These are phyloP conservation scores for Kodamaea restingae DNA, from an alignment of 805 yeast genomes.

Conservation along the genomic window DNA sequence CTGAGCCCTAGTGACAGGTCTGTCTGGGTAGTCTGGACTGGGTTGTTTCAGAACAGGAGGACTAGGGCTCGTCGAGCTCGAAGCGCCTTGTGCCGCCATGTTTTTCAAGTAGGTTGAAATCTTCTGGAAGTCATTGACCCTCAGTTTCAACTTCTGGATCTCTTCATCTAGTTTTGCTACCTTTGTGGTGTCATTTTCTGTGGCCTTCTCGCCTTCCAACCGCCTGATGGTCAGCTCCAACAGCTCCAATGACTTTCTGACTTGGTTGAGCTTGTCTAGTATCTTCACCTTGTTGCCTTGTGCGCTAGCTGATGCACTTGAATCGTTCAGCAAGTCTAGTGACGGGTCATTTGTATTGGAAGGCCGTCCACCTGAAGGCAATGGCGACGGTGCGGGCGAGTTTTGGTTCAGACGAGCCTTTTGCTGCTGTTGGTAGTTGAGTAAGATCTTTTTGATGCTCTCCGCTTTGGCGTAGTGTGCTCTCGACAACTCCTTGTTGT, in stretches of 20 bases:
- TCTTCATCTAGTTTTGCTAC: slow-evolving; percentile 9
- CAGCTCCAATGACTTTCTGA: slow-evolving; percentile 19
- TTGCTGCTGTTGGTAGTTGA: slow-evolving; percentile 24
- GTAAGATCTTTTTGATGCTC: slow-evolving; percentile 22
- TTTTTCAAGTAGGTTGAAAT: slow-evolving; percentile 21
- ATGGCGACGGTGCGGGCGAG: slow-evolving; percentile 5
- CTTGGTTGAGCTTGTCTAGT: slow-evolving; percentile 21
- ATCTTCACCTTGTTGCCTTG: not conserved
- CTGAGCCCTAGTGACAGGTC: not conserved
- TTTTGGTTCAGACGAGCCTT: slow-evolving; percentile 8
- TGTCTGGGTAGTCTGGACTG: slow-evolving; percentile 2
- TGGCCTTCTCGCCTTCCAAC: slow-evolving; percentile 19
- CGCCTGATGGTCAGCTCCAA: slow-evolving; percentile 19
- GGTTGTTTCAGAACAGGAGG: slow-evolving; percentile 2
- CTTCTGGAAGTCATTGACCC: slow-evolving; percentile 21
- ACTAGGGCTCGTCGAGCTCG: slow-evolving; percentile 3
- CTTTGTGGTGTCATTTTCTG: slow-evolving; percentile 8
- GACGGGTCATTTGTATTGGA: slow-evolving; percentile 5
- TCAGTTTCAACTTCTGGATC: slow-evolving; percentile 14
- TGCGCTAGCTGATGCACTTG: not conserved
- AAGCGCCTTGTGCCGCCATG: slow-evolving; percentile 15
- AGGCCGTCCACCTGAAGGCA: not conserved
- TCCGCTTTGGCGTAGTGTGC: slow-evolving; percentile 24
- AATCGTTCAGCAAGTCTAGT: not conserved
- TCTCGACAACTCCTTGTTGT: slow-evolving; percentile 16